These are phyloP conservation scores for Perkinsus marinus DNA, from an alignment of 169 alveolate genomes.

Conservation along the genomic window DNA sequence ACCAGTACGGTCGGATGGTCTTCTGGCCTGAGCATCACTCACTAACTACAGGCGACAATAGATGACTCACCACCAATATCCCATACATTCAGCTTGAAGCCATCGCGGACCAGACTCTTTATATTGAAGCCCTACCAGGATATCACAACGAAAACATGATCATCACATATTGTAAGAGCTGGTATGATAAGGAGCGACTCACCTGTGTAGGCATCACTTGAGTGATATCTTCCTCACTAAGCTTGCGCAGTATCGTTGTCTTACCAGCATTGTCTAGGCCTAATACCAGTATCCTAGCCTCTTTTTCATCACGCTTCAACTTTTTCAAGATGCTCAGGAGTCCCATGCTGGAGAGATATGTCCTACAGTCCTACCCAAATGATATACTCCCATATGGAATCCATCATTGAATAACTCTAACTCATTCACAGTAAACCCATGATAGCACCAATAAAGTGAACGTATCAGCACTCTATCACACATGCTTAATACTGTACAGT, in stretches of 20 bases:
- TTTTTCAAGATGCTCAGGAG: constrained; percentile 53
- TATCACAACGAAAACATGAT: not conserved
- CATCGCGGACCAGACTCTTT: constrained; percentile 58
- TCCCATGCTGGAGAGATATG: no score
- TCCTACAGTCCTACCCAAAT: no score
- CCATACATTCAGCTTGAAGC: constrained; percentile 68
- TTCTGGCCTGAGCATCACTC: constrained; percentile 45
- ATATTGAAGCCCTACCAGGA: constrained; percentile 57
- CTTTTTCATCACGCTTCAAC: constrained; percentile 64
- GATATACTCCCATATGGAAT: not conserved
- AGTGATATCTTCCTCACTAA: constrained; percentile 65
- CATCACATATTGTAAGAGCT: no score
- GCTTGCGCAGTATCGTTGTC: constrained; percentile 69
- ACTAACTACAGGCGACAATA: no score
- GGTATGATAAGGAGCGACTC: not conserved
- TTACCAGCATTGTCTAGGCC: constrained; percentile 82
- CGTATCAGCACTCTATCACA: no score
- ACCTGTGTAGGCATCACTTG: constrained; percentile 48
- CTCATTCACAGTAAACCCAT: no score
- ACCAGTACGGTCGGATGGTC: constrained; percentile 69
- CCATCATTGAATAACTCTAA: not conserved
- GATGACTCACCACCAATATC: constrained; percentile 62
- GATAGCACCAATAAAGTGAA: no score
- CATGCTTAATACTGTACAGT: not conserved
- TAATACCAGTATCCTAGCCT: constrained; percentile 64